Conservation (phyloP, 257 asterid genomes). For the Solanum appendiculatum region DNA sequence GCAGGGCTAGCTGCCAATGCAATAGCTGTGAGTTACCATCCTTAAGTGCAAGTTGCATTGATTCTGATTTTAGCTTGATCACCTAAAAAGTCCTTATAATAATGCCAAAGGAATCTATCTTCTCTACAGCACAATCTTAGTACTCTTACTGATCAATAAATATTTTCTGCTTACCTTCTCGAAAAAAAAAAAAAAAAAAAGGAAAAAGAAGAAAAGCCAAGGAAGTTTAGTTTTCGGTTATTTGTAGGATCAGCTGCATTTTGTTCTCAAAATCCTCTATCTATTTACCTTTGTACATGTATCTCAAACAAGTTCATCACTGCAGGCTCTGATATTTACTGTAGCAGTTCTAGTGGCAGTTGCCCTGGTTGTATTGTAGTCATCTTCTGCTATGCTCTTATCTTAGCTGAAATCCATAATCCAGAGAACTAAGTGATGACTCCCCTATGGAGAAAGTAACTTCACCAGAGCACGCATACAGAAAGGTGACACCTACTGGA, state of each 20-base stretch:
- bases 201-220: not conserved
- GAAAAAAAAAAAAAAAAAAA: too few species aligned
- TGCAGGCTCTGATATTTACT: slow-evolving; percentile 27
- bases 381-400: not conserved
- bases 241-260: not conserved
- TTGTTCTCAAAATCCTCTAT: not conserved
- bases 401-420: not conserved
- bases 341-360: slow-evolving; percentile 9
- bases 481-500: not conserved
- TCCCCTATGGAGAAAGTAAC: not conserved
- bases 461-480: not conserved
- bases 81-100: not conserved
- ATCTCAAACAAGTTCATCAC: not conserved
- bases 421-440: not conserved
- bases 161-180: not conserved
- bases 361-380: slow-evolving; percentile 9
- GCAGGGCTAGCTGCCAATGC: slow-evolving; percentile 99
- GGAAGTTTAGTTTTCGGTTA: not conserved
- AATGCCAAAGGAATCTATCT: not conserved
- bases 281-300: not conserved
- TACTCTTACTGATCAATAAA: not conserved
- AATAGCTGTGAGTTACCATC: slow-evolving; percentile 55
- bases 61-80: not conserved
- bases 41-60: not conserved
- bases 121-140: not conserved